Percentiles rank a stretch among this genome's conserved stretches.
Evolutionary conservation across 306 rosid genomes (phyloP).

Genomic region (Quercus cerris): DNA sequence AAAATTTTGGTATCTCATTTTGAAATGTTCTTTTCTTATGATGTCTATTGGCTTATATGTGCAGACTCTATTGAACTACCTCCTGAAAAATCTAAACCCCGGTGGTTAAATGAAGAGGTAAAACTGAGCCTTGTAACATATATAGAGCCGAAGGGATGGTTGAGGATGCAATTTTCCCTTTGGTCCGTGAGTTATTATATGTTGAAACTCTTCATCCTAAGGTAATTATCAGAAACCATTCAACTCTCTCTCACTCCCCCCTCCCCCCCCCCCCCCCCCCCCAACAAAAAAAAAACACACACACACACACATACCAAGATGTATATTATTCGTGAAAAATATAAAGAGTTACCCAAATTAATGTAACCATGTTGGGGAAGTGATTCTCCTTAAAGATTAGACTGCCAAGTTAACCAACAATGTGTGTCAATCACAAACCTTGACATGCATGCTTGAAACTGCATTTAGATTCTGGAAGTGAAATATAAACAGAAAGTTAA

Average conservation of each 20-base stretch:
- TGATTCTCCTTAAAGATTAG: too few relatives aligned
- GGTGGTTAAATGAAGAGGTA: conserved; percentile 67
- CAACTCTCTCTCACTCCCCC: not conserved
- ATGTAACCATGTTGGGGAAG: not conserved
- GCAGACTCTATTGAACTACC: conserved; percentile 53
- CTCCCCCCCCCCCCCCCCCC: too few relatives aligned
- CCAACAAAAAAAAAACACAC: too few relatives aligned
- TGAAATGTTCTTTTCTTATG: conserved; percentile 1
- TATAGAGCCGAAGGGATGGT: conserved; percentile 39
- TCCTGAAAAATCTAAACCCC: conserved; percentile 48
- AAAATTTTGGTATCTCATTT: conserved; percentile 39
- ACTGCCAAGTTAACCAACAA: too few relatives aligned
- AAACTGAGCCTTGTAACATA: conserved; percentile 43
- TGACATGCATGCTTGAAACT: too few relatives aligned
- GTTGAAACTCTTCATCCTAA: conserved; percentile 36
- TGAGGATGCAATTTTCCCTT: conserved; percentile 36
- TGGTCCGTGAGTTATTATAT: conserved; percentile 39
- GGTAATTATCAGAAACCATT: conserved; percentile 16
- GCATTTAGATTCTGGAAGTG: too few relatives aligned
- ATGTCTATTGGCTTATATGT: conserved; percentile 16
- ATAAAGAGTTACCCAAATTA: not conserved
- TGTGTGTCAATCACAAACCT: too few relatives aligned
- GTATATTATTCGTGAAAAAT: not conserved
- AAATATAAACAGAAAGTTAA: too few relatives aligned
- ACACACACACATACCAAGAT: not conserved